A percentile compares a stretch with the other conserved stretches of the same genome.
Evolutionary conservation across 2,329 filamentous ascomycete species (phyloP).

Genomic region (Calonectria pteridis): DNA sequence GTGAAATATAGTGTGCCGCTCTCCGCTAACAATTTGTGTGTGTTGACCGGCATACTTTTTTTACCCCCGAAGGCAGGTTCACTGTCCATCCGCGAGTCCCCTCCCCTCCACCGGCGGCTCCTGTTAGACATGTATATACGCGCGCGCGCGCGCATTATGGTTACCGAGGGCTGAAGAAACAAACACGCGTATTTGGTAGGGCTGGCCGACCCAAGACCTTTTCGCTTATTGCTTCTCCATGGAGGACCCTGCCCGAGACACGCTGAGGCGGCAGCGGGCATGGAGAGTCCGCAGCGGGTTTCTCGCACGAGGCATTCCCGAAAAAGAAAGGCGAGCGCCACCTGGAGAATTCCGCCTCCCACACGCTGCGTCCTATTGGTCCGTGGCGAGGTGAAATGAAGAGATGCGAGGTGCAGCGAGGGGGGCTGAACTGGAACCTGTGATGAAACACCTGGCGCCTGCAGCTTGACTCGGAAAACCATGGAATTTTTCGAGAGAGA

Average conservation of each 20-base stretch:
- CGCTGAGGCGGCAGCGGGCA: neutral
- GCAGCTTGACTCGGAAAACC: neutral
- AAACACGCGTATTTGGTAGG: neutral
- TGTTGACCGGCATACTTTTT: no score
- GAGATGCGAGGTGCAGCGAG: slow-evolving; percentile 17
- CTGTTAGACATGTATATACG: slow-evolving; percentile 1
- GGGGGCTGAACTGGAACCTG: neutral
- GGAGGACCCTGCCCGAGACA: slow-evolving; percentile 1
- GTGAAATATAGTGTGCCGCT: no score
- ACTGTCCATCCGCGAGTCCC: neutral
- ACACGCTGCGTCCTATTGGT: slow-evolving; percentile 32
- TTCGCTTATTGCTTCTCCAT: neutral
- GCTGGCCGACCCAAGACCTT: neutral
- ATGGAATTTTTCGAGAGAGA: neutral
- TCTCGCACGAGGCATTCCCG: slow-evolving; percentile 21
- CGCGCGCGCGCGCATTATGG: neutral
- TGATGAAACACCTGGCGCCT: slow-evolving; percentile 22
- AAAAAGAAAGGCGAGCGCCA: slow-evolving; percentile 37
- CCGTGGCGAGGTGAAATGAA: slow-evolving; percentile 32
- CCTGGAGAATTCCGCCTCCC: slow-evolving; percentile 26
- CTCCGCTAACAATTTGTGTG: no score
- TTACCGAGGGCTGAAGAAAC: neutral
- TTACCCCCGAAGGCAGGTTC: no score
- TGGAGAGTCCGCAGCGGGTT: neutral
- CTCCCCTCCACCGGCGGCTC: neutral